Evolutionary conservation across 148 eudicot genomes (phyloP), one percentile per base, ranked within the genome.

Genomic region (Camellia granthamiana): DNA sequence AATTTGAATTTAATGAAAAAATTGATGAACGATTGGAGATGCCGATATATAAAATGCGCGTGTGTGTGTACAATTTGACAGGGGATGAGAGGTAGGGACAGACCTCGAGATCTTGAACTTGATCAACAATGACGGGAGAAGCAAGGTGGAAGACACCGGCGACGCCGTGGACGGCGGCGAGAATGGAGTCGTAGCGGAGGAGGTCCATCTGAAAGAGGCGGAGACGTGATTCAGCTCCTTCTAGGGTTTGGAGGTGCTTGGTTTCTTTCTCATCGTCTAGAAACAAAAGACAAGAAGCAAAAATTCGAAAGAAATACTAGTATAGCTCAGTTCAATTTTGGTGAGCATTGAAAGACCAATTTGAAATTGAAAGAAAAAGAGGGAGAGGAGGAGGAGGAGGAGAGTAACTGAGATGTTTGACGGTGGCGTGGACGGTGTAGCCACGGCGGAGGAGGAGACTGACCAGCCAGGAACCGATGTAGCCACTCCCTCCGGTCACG

Each of bases 351-450:
- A 49, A 49, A 11, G 43, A 21, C 1, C 6, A 15, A 49, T 21
- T 3, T 4, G 6, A 1, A 19, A 7, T 4, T 14, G 3, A 11
- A 11, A 9, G 51, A n/a, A 19, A 43, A 63, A 23, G 64, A 58
- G n/a, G 44, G 62, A 41, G 80, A 46, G 46, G 43, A 7, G 7
- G 52, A n/a, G 18, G 83, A 68, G 75, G 30, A 65, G n/a, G 16
- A 6, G 56, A 43, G 67, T 5, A 72, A 88, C 97, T 79, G 91
- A 93, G 90, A 64, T 88, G 77, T 77, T 88, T 75, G 81, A 95
- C 90, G 74, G 97, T 95, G 90, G 97, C 97, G 79, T 93, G 91
- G n/a, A 95, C 99, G 56, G 93, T 88, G 93, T 95, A 95, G 81
- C 97, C 94, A 16, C 97, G 94, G 56, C 78, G 61, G 44, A 93